Conservation (phyloP, 192 early-diverging fungal species). For the Pilobolus umbonatus region DNA sequence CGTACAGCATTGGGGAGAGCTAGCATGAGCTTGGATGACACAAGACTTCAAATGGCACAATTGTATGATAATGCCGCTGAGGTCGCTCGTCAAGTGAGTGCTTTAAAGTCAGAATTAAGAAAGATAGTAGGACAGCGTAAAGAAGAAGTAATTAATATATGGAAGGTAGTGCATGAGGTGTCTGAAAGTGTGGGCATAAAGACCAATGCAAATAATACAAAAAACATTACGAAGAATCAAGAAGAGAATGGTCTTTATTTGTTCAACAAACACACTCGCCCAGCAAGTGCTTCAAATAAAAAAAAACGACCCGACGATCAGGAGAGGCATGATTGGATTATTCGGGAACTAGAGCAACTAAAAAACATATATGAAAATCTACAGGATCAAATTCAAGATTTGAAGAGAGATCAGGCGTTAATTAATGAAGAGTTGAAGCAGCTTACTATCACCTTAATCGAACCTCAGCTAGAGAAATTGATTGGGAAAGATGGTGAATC, state of each 20-base stretch:
- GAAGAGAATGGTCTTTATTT: no score
- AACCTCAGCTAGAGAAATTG: conserved; percentile 28
- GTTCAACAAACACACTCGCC: not conserved
- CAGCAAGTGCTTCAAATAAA: not conserved
- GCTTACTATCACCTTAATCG: conserved; percentile 30
- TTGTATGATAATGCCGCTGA: conserved; percentile 46
- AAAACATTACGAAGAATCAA: no score
- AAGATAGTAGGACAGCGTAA: conserved; percentile 43
- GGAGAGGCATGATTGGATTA: conserved; percentile 41
- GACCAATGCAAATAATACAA: conserved; percentile 5
- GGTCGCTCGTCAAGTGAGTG: conserved; percentile 38
- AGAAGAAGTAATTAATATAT: conserved; percentile 46
- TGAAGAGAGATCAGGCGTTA: conserved; percentile 41
- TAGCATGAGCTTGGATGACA: conserved; percentile 37
- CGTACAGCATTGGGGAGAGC: conserved; percentile 37
- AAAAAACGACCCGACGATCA: conserved; percentile 16
- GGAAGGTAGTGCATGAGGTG: conserved; percentile 51
- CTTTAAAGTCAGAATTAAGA: conserved; percentile 41
- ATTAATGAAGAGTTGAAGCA: conserved; percentile 38
- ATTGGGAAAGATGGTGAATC: conserved; percentile 33
- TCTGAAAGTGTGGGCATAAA: conserved; percentile 20
- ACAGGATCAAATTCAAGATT: conserved; percentile 39
- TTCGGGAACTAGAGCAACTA: conserved; percentile 46
- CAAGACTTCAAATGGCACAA: conserved; percentile 32
- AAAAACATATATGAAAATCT: conserved; percentile 37